Base-by-base conservation (phyloP, 352 stramenopile genomes). In the Globisporangium acanthophoron region DNA sequence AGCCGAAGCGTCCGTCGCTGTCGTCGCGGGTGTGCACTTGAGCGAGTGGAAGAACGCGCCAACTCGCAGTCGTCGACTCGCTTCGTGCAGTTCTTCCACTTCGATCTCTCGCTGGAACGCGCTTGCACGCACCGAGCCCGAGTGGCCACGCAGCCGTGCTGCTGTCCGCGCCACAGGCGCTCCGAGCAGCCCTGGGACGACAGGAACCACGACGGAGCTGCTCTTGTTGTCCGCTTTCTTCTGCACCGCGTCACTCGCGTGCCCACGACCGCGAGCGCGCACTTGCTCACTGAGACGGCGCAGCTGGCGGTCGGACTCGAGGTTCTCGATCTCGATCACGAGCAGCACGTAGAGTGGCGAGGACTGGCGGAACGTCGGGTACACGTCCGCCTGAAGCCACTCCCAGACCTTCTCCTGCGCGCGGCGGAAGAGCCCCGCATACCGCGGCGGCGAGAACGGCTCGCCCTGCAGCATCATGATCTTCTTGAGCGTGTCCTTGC, bases 401-500 rank as follows among this genome's bases (percentile, higher is more conserved):
- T 80, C 61, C 75, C 76, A 87, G 52, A 92, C 78, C 35, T 74
- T 71, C 39, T 92, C 79, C 59, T 92, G 82, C 0, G 82, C 79
- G 12, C 68, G 67, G n/a, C 80, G 79, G 57, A 89, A 92, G 44
- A 92, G 65, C 43, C 61, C 79, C 5, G 80, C 82, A 37, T 90
- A 92, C 21, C 79, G 64, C 4, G 78, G 74, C 3, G 82, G 78
- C 2, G 82, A 88, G 56, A 92, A 92, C 16, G 82, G 76, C 55
- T 92, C 82, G 31, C 78, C 76, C 59, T 92, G 82, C 27, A 90
- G 69, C 54, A 72, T 65, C 65, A 92, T 72, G 47, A 92, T 88
- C 49, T 71, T 67, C 54, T 86, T 73, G 57, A 92, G 61, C 24
- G 76, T 86, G 24, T 76, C 79, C 21, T 74, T 85, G 40, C 80